Percentiles rank a stretch among this genome's conserved stretches.
Conservation (phyloP, 2,329 filamentous ascomycete genomes). For the Thielaviopsis ethacetica region DNA sequence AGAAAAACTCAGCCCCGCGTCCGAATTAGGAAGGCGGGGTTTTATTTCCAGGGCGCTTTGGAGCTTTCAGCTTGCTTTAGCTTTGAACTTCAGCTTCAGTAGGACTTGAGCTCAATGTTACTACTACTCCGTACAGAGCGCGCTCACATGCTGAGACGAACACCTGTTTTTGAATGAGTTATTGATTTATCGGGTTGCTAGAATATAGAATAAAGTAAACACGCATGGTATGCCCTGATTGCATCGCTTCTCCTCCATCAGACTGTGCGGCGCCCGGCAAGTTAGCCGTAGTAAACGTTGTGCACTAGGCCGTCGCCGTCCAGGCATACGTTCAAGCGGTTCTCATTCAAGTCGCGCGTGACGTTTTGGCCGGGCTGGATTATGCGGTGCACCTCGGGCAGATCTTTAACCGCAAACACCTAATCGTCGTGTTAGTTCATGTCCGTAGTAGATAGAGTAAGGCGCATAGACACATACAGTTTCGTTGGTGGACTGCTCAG, state of each 20-base stretch:
- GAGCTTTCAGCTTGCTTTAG: too few relatives aligned
- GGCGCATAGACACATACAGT: slow-evolving; percentile 26
- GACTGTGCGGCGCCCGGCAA: not conserved
- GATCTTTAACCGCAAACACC: slow-evolving; percentile 44
- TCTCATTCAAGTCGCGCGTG: slow-evolving; percentile 37
- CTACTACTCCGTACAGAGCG: too few relatives aligned
- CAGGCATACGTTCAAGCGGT: slow-evolving; percentile 42
- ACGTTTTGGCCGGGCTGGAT: slow-evolving; percentile 40
- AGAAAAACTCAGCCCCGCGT: slow-evolving; percentile 11
- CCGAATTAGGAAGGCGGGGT: slow-evolving; percentile 9
- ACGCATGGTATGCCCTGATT: not conserved
- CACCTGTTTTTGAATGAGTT: too few relatives aligned
- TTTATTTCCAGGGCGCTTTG: not conserved
- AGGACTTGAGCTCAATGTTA: too few relatives aligned
- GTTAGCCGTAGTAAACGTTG: slow-evolving; percentile 39
- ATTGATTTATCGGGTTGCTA: too few relatives aligned
- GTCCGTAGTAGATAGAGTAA: not conserved
- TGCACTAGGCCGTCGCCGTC: slow-evolving; percentile 44
- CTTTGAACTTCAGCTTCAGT: too few relatives aligned
- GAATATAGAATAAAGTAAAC: not conserved
- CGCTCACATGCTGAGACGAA: too few relatives aligned
- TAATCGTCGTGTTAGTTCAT: slow-evolving; percentile 16
- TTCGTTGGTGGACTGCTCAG: slow-evolving; percentile 26
- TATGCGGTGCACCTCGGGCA: slow-evolving; percentile 39
- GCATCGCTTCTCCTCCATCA: not conserved